A percentile compares a stretch with the other conserved stretches of the same genome.
phyloP scores from a whole-genome alignment of 352 stramenopile genomes.

The Blastocystis sp. region DNA sequence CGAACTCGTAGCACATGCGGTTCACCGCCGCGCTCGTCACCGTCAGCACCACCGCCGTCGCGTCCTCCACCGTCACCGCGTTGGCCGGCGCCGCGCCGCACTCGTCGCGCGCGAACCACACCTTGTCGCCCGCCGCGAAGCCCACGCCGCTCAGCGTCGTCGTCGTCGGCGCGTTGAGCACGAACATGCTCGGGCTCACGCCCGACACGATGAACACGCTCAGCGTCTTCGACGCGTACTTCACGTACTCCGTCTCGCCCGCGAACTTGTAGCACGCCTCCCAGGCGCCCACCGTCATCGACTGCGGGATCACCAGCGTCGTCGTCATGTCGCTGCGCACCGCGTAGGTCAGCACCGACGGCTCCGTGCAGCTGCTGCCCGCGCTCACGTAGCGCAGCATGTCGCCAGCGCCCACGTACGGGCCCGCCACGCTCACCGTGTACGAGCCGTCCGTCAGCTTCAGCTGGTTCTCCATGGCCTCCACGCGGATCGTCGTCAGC shows the following conservation, averaged over 20 bases:
- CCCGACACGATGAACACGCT: constrained; percentile 48
- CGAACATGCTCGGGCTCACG: constrained; percentile 9
- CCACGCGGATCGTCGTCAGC: constrained; percentile 21
- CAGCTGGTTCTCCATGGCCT: constrained; percentile 14
- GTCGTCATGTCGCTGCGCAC: background rate
- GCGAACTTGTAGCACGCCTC: constrained; percentile 59
- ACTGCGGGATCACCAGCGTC: background rate
- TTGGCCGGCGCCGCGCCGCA: constrained; percentile 19
- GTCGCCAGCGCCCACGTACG: constrained; percentile 45
- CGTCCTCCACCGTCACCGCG: background rate
- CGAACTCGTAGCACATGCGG: constrained; percentile 62
- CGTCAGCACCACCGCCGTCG: constrained; percentile 33
- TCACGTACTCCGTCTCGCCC: constrained; percentile 45
- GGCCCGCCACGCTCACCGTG: constrained; percentile 7
- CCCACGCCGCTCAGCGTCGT: constrained; percentile 10
- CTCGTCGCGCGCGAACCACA: constrained; percentile 40
- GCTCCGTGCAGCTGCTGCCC: constrained; percentile 1
- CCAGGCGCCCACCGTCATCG: background rate
- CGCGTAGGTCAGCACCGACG: constrained; percentile 1
- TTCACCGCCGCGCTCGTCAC: constrained; percentile 25
- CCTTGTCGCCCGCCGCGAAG: constrained; percentile 23
- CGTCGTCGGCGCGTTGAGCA: background rate
- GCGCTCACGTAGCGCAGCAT: constrained; percentile 35
- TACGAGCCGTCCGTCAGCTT: constrained; percentile 39
- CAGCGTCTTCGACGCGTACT: constrained; percentile 60